A percentile compares a stretch with the other conserved stretches of the same genome.
Evolutionary conservation across 2,329 filamentous ascomycete species (phyloP).

Genomic region (Paecilomyces fulvus): DNA sequence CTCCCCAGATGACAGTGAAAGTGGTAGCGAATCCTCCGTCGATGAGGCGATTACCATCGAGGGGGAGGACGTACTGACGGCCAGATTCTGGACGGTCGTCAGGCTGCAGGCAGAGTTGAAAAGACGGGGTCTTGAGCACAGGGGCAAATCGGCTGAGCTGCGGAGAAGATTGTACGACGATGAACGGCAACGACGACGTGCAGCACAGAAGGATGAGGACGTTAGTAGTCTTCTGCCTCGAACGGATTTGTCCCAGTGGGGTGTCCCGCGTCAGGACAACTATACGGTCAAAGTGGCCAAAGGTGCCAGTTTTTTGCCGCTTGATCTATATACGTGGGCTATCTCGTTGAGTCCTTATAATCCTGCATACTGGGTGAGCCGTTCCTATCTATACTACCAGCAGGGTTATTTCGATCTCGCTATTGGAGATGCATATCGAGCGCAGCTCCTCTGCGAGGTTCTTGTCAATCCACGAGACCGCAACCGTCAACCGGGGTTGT

Average conservation of each 20-base stretch:
- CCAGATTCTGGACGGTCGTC: conserved; percentile 10
- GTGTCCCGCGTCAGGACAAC: conserved; percentile 8
- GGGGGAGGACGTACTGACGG: conserved; percentile 8
- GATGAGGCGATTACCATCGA: conserved; percentile 3
- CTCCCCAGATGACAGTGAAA: background rate
- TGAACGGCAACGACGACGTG: conserved; percentile 8
- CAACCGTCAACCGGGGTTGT: conserved; percentile 18
- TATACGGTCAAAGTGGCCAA: conserved; percentile 11
- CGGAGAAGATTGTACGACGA: conserved; percentile 13
- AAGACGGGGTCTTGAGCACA: conserved; percentile 6
- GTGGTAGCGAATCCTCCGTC: background rate
- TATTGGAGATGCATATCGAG: conserved; percentile 29
- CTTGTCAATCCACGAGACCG: conserved; percentile 13
- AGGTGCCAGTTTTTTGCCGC: conserved; percentile 10
- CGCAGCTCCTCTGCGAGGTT: conserved; percentile 24
- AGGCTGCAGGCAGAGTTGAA: conserved; percentile 10
- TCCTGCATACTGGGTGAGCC: conserved; percentile 28
- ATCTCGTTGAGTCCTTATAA: conserved; percentile 28
- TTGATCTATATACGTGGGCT: conserved; percentile 31
- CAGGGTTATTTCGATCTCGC: conserved; percentile 26
- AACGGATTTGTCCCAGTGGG: conserved; percentile 21
- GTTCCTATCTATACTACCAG: conserved; percentile 27
- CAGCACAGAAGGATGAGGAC: conserved; percentile 9
- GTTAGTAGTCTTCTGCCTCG: conserved; percentile 12
- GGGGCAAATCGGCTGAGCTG: conserved; percentile 9